A percentile compares a stretch with the other conserved stretches of the same genome.
Conservation (phyloP, 2,329 filamentous ascomycete genomes). For the Fusarium camptoceras region DNA sequence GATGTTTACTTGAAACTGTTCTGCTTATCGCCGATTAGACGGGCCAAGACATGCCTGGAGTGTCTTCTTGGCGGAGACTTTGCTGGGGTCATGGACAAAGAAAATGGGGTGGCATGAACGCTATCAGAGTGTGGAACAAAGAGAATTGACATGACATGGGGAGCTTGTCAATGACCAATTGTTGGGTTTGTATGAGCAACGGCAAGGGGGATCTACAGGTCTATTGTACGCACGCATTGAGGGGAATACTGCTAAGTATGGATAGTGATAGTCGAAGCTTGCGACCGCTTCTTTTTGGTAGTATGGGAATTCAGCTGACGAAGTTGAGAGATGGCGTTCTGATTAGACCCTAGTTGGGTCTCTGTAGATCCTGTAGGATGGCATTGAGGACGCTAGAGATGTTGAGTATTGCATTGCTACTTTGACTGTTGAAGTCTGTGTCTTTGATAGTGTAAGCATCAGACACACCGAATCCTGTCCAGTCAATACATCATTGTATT, state of each 20-base stretch:
- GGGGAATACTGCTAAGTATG: conserved; percentile 6
- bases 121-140: conserved; percentile 32
- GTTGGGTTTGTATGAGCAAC: conserved; percentile 1
- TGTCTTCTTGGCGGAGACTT: conserved; percentile 8
- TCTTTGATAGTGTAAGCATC: not conserved
- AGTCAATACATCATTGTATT: not conserved
- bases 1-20: conserved; percentile 10
- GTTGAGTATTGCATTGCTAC: not conserved
- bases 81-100: conserved; percentile 19
- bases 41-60: conserved; percentile 22
- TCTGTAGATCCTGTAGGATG: conserved; percentile 11
- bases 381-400: conserved; percentile 4
- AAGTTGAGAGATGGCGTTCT: conserved; percentile 20
- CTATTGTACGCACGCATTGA: conserved; percentile 5
- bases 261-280: not conserved
- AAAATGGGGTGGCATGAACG: conserved; percentile 20
- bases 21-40: conserved; percentile 26
- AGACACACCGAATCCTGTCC: not conserved
- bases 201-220: conserved; percentile 26
- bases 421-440: not conserved
- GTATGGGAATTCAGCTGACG: conserved; percentile 18
- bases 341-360: conserved; percentile 1
- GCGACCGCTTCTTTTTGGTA: conserved; percentile 26
- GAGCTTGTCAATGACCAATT: conserved; percentile 21
- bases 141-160: conserved; percentile 6